Base-by-base conservation (phyloP, 2,329 filamentous ascomycete species). In the Alternaria sp. region DNA sequence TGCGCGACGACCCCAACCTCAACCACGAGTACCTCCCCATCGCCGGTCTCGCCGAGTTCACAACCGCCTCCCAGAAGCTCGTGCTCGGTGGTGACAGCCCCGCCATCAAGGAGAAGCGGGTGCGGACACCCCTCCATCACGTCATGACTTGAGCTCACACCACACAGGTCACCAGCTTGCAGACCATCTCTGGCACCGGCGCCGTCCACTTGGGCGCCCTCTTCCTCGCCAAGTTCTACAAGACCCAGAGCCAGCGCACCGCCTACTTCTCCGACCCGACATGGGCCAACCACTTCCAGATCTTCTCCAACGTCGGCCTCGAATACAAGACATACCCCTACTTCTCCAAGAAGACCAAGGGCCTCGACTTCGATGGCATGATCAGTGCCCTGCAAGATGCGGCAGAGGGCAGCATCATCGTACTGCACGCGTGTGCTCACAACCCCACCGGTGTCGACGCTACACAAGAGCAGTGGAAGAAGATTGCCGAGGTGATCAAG, bases 1-100 rank as follows among this genome's bases (percentile, higher is more conserved):
- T 98, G 71, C 91, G 90, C 81, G 91, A 91, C 79, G 93, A 97
- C 82, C 93, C 95, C 77, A 88, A 92, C 63, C 86, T 97, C 74
- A 97, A 99, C 85, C 95, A 99, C 85, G 96, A 99, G 87, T 99
- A 99, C 83, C 93, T 96, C 63, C 95, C 96, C 63, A 99, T 99
- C 80, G 91, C 93, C 67, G 96, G 96, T 77, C 87, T 98, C 63
- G 83, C 90, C 59, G 87, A 90, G 67, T 96, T 97, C 84, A 97
- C 93, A 63, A 87, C 88, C 72, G 96, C 96, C 78, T 94, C 96
- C 23, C 93, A 95, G 79, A 94, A 96, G 84, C 87, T 98, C 73
- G 91, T 97, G 63, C 87, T 98, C 30, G 94, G 96, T 55, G 81
- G 81, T 44, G 88, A 91, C 72, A 96, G 93, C 55, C 89, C 93